Percentiles rank a stretch among this genome's conserved stretches.
These are phyloP conservation scores for Quercus lobata DNA, from an alignment of 331 rosid genomes.

Conservation along the genomic window DNA sequence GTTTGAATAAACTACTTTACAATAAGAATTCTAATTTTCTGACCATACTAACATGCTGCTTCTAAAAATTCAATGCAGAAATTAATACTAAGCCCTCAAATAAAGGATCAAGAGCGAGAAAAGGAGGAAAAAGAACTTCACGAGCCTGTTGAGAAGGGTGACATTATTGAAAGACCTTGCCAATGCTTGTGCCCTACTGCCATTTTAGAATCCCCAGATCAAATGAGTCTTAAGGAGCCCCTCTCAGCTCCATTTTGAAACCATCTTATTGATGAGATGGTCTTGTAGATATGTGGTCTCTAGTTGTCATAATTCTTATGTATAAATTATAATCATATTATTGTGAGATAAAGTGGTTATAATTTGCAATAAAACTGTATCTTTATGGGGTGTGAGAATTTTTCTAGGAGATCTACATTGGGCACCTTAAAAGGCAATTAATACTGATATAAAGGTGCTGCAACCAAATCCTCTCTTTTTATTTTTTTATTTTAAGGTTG, in stretches of 20 bases:
- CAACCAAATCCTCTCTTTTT: too few species aligned
- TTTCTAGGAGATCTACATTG: neutral
- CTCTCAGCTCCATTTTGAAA: constrained; percentile 68
- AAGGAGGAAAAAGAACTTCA: constrained; percentile 19
- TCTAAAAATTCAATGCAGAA: constrained; percentile 23
- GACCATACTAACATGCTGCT: neutral
- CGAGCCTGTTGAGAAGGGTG: constrained; percentile 16
- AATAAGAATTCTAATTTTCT: too few species aligned
- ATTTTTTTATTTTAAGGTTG: too few species aligned
- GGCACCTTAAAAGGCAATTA: too few species aligned
- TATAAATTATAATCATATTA: neutral
- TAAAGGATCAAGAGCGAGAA: constrained; percentile 14
- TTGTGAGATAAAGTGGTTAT: neutral
- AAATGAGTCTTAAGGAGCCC: constrained; percentile 30
- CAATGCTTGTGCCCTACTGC: constrained; percentile 24
- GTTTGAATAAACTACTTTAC: neutral
- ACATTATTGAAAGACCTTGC: constrained; percentile 19
- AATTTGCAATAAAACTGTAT: neutral
- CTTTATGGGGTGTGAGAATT: neutral
- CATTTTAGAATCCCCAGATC: neutral
- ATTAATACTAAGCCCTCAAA: constrained; percentile 18
- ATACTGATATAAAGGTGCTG: too few species aligned
- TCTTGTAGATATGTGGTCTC: neutral
- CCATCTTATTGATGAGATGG: neutral
- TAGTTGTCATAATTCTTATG: neutral